Conservation (phyloP, 2,329 filamentous ascomycete species). For the Bipolaris victoriae region DNA sequence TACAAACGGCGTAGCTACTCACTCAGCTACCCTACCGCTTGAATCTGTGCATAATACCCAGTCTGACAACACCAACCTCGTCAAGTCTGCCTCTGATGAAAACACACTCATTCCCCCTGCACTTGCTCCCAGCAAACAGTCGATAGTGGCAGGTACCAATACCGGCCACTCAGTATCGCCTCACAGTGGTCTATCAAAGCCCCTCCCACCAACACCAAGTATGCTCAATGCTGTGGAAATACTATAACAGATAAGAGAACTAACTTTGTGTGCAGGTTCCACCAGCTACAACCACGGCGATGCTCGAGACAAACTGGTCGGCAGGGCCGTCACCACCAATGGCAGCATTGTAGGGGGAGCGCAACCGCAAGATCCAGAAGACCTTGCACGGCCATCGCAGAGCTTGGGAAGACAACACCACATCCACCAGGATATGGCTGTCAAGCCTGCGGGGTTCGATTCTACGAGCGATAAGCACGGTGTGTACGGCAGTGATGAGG, state of each 20-base stretch:
- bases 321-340: conserved; percentile 9
- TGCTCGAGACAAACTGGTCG: conserved; percentile 1
- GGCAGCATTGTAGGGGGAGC: neutral
- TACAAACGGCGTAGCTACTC: neutral
- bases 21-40: neutral
- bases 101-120: conserved; percentile 30
- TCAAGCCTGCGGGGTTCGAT: neutral
- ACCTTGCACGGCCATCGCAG: neutral
- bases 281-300: neutral
- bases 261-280: conserved; percentile 11
- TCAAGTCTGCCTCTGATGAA: conserved; percentile 28
- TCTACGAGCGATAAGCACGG: neutral
- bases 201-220: conserved; percentile 17
- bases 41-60: neutral
- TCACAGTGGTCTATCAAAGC: conserved; percentile 5
- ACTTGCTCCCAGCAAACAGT: conserved; percentile 18
- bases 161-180: conserved; percentile 24
- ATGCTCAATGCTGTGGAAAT: neutral
- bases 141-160: conserved; percentile 31
- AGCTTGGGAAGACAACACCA: neutral
- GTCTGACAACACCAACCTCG: conserved; percentile 8
- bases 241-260: neutral
- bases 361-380: neutral
- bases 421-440: neutral
- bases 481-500: neutral